Evolutionary conservation across 768 basidiomycete genomes (phyloP), one percentile per base, ranked within the genome.

Genomic region (Naematelia aurantialba): DNA sequence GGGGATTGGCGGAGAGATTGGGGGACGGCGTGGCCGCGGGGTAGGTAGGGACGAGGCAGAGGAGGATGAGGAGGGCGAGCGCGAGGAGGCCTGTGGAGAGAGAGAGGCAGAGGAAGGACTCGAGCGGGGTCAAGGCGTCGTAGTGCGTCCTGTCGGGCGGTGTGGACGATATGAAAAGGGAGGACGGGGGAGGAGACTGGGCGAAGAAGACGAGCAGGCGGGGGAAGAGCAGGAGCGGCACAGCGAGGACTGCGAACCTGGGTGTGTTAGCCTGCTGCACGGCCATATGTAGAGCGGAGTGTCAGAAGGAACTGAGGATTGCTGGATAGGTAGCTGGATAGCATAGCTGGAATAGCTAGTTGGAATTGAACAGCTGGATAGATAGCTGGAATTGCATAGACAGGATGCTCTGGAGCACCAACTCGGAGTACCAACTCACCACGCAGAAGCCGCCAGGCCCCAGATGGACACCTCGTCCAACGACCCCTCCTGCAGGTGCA

Each of bases 181-280:
- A 52, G 2, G 60, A 22, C 47, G 58, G 42, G 4, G 71, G 64
- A 14, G 71, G 57, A 1, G 62, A 63, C 56, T 77, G 76, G 12
- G 74, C 53, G 62, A 77, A 72, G 63, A 77, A 77, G n/a, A 75
- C 54, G 14, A 77, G 62, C 46, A 77, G 62, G 12, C 76, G 68
- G 2, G 76, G 74, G 62, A 77, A 77, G 30, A 77, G 67, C 8
- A 77, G 55, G 1, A 75, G 57, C 1, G 74, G 76, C 13, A 74
- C 22, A 25, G 67, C 69, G 24, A 75, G 67, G 29, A 62, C 45
- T 26, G 62, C 50, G 55, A 74, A 72, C 76, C 76, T 77, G 52
- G 21, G 34, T 39, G 34, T n/a, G n/a, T n/a, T n/a, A n/a, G n/a
- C n/a, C n/a, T n/a, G n/a, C n/a, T n/a, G n/a, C n/a, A n/a, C n/a